Conservation (phyloP, 768 basidiomycete species). For the Pulveroboletus ravenelii region DNA sequence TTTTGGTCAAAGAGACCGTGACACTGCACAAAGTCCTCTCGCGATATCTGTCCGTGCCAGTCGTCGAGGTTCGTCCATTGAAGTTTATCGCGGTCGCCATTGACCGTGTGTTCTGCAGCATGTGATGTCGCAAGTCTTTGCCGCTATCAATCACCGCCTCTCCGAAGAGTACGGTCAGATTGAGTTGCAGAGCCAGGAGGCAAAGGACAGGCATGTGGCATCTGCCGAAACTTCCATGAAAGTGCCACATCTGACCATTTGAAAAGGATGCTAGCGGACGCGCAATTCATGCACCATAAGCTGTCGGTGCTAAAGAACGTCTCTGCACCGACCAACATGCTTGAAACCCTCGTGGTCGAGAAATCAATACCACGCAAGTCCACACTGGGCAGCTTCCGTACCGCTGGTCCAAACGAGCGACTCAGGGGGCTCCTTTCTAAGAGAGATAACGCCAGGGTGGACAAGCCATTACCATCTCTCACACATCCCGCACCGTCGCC, state of each 20-base stretch:
- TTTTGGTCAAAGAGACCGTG: slow-evolving; percentile 90
- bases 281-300: slow-evolving; percentile 69
- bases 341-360: slow-evolving; percentile 82
- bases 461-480: slow-evolving; percentile 27
- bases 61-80: slow-evolving; percentile 66
- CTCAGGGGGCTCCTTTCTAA: slow-evolving; percentile 35
- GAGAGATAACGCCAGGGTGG: slow-evolving; percentile 23
- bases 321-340: slow-evolving; percentile 65
- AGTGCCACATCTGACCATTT: slow-evolving; percentile 14
- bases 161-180: slow-evolving; percentile 82
- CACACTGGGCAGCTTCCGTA: slow-evolving; percentile 21
- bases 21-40: slow-evolving; percentile 94
- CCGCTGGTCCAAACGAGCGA: slow-evolving; percentile 32
- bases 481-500: slow-evolving; percentile 15
- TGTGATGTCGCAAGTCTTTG: slow-evolving; percentile 94
- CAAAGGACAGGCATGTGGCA: slow-evolving; percentile 68
- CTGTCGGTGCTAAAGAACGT: slow-evolving; percentile 73
- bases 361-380: slow-evolving; percentile 52
- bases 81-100: slow-evolving; percentile 6
- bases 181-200: slow-evolving; percentile 76
- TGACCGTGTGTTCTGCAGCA: slow-evolving; percentile 42
- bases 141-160: slow-evolving; percentile 85
- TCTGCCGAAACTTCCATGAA: slow-evolving; percentile 3
- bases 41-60: slow-evolving; percentile 72
- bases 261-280: slow-evolving; percentile 74